Percentiles rank a stretch among this genome's conserved stretches.
These are phyloP conservation scores for Flaveria linearis DNA, from an alignment of 129 eudicot genomes.

Conservation along the genomic window DNA sequence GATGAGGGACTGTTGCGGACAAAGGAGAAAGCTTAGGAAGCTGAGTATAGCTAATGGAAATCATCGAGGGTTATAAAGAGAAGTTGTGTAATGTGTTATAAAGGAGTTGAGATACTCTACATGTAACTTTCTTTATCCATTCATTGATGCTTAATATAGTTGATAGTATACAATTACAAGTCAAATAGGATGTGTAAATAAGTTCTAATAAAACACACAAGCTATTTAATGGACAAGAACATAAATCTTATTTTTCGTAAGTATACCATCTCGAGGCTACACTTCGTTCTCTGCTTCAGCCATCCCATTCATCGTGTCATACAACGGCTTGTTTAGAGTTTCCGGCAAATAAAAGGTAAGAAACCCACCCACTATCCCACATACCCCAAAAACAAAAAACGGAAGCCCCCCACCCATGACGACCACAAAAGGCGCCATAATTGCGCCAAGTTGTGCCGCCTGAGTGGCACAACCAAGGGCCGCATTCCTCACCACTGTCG, in stretches of 20 bases:
- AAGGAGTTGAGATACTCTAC: no score
- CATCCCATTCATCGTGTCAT: slow-evolving; percentile 88
- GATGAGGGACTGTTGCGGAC: no score
- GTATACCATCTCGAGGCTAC: neutral
- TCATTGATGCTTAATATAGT: neutral
- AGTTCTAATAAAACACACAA: neutral
- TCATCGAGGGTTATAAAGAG: no score
- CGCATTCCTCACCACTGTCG: slow-evolving; percentile 93
- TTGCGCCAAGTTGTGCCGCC: slow-evolving; percentile 91
- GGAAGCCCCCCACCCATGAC: slow-evolving; percentile 67
- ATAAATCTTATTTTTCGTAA: no score
- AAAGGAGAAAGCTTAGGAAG: no score
- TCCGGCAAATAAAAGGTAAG: slow-evolving; percentile 82
- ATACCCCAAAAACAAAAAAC: slow-evolving; percentile 64
- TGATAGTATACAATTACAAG: neutral
- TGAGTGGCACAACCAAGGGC: slow-evolving; percentile 95
- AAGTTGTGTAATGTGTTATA: no score
- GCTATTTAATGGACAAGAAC: neutral
- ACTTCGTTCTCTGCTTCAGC: slow-evolving; percentile 58
- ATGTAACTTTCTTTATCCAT: neutral
- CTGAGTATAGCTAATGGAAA: no score
- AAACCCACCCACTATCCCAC: slow-evolving; percentile 74
- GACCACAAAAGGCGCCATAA: slow-evolving; percentile 79
- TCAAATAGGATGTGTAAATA: neutral
- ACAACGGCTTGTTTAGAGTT: slow-evolving; percentile 78